Conservation (phyloP, 192 early-diverging fungal genomes). For the Diversispora eburnea region DNA sequence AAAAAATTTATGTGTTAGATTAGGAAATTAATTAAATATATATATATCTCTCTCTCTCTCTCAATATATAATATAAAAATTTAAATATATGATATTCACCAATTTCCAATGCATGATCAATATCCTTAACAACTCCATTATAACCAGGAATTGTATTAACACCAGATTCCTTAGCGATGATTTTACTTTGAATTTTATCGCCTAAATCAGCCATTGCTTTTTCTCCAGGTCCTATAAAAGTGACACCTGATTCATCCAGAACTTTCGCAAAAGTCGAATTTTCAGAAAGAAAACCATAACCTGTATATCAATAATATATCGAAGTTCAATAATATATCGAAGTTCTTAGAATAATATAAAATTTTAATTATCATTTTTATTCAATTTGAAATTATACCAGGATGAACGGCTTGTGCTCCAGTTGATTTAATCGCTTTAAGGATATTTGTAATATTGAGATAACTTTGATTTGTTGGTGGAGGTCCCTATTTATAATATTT, state of each 20-base stretch:
- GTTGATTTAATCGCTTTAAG: slow-evolving; percentile 69
- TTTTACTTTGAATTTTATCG: slow-evolving; percentile 79
- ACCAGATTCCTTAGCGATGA: slow-evolving; percentile 66
- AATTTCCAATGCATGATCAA: slow-evolving; percentile 72
- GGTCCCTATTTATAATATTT: slow-evolving; percentile 49
- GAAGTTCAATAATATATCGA: slow-evolving; percentile 21
- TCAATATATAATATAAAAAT: too few relatives aligned
- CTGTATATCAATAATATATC: slow-evolving; percentile 23
- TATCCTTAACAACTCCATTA: slow-evolving; percentile 72
- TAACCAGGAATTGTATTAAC: slow-evolving; percentile 85
- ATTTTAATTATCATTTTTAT: slow-evolving; percentile 3
- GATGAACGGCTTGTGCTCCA: slow-evolving; percentile 90
- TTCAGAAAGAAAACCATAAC: slow-evolving; percentile 95
- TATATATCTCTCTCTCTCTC: background rate
- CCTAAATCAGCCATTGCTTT: slow-evolving; percentile 74
- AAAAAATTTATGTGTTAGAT: background rate
- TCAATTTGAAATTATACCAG: slow-evolving; percentile 40
- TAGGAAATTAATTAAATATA: background rate
- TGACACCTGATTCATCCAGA: slow-evolving; percentile 66
- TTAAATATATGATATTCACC: slow-evolving; percentile 33
- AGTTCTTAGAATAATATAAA: background rate
- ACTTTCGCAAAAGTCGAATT: slow-evolving; percentile 78
- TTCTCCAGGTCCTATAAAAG: slow-evolving; percentile 69
- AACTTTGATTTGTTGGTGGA: slow-evolving; percentile 72
- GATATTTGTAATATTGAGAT: slow-evolving; percentile 79